Conservation (phyloP, 2,329 filamentous ascomycete species). For the Colletotrichum sp. region DNA sequence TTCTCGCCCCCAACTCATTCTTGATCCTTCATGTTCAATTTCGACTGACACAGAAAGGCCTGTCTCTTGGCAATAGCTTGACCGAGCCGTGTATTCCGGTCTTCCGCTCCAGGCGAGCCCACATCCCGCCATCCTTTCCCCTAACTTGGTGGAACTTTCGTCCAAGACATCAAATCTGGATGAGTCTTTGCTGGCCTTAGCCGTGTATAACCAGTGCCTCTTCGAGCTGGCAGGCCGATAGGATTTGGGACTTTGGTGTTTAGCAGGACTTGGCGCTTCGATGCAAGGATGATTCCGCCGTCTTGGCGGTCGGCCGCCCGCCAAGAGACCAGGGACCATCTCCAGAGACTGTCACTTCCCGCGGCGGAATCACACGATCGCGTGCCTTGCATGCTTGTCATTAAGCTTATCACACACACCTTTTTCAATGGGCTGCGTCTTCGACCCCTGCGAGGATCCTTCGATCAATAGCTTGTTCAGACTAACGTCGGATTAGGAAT, state of each 20-base stretch:
- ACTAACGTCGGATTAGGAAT: neutral
- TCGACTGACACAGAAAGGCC: neutral
- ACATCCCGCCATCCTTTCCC: neutral
- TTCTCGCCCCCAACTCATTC: neutral
- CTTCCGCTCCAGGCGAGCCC: neutral
- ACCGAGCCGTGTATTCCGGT: neutral
- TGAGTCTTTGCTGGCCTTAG: neutral
- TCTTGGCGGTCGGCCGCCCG: neutral
- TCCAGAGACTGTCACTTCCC: neutral
- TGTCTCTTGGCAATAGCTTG: neutral
- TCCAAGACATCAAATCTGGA: neutral
- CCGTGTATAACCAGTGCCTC: neutral
- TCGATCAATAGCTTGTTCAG: neutral
- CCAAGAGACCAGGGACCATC: neutral
- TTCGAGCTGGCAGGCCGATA: neutral
- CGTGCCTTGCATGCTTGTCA: neutral
- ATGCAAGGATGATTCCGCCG: neutral
- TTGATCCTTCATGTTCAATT: neutral
- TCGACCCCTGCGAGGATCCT: neutral
- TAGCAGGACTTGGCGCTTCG: neutral
- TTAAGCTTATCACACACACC: neutral
- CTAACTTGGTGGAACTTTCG: neutral
- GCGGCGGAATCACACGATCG: neutral
- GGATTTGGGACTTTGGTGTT: neutral
- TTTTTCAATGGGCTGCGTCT: neutral